These are phyloP conservation scores for Codiaeum variegatum DNA, from an alignment of 441 rosid species.

Conservation along the genomic window DNA sequence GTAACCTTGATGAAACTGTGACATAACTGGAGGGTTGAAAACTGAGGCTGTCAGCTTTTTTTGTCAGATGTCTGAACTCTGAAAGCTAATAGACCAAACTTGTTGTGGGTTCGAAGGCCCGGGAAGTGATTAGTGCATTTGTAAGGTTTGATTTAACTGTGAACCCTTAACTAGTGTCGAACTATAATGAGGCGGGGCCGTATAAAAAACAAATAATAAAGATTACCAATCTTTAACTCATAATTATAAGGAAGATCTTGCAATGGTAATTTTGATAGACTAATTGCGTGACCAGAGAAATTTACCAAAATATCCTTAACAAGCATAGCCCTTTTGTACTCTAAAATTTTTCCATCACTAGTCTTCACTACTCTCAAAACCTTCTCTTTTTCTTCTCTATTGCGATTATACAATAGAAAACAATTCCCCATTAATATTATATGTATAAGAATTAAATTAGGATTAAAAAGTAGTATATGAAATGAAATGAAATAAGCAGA, in stretches of 20 bases:
- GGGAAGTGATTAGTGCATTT: no score
- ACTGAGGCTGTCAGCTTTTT: no score
- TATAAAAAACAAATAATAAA: background rate
- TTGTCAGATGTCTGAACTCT: no score
- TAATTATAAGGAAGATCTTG: background rate
- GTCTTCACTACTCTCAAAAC: background rate
- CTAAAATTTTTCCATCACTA: background rate
- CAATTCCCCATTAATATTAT: constrained; percentile 12
- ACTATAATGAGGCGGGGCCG: no score
- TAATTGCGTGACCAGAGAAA: background rate
- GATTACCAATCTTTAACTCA: background rate
- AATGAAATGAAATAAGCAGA: background rate
- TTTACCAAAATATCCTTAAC: constrained; percentile 1
- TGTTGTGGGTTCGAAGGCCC: no score
- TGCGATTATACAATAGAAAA: background rate
- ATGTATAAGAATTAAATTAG: no score
- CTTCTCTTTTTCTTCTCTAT: background rate
- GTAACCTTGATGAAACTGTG: no score
- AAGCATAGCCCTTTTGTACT: background rate
- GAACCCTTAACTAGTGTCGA: no score
- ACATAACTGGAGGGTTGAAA: no score
- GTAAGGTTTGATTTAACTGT: no score
- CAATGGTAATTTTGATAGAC: background rate
- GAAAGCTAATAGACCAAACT: no score
- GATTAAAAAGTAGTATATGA: no score